These are phyloP conservation scores for Phytophthora sojae DNA, from an alignment of 352 stramenopile genomes.

Conservation along the genomic window DNA sequence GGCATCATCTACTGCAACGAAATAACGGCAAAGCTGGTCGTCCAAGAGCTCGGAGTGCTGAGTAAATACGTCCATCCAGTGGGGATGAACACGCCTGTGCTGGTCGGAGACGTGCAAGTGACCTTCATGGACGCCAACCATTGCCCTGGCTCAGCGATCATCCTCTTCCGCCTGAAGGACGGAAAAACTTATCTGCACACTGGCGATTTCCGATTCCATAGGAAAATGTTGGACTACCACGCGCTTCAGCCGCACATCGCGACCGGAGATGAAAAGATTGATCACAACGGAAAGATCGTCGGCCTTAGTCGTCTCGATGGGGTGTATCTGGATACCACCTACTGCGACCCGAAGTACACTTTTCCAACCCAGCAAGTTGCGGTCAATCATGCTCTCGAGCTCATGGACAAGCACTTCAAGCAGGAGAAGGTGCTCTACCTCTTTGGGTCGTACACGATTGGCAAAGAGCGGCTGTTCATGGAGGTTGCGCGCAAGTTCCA, in stretches of 20 bases:
- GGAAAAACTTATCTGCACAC: conserved; percentile 94
- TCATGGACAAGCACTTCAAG: conserved; percentile 61
- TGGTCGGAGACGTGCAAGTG: conserved; percentile 91
- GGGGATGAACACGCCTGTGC: conserved; percentile 88
- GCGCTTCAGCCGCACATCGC: conserved; percentile 59
- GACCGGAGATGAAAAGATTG: conserved; percentile 31
- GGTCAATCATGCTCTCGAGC: conserved; percentile 64
- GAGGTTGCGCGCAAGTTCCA: conserved; percentile 86
- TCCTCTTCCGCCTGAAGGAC: conserved; percentile 91
- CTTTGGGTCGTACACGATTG: conserved; percentile 97
- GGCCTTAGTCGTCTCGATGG: conserved; percentile 59
- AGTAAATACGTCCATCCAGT: conserved; percentile 93
- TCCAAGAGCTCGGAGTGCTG: conserved; percentile 93
- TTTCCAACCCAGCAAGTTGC: conserved; percentile 91
- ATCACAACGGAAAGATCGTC: conserved; percentile 37
- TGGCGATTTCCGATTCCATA: conserved; percentile 85
- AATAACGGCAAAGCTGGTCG: conserved; percentile 91
- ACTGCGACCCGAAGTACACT: conserved; percentile 95
- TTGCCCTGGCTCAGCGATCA: conserved; percentile 95
- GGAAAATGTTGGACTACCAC: conserved; percentile 73
- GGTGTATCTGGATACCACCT: conserved; percentile 98
- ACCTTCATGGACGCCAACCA: conserved; percentile 97
- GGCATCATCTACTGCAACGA: conserved; percentile 97
- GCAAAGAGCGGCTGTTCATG: conserved; percentile 97
- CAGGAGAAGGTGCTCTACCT: conserved; percentile 91